Evolutionary conservation across 306 rosid genomes (phyloP).

Genomic region (Phaseolus lunatus): DNA sequence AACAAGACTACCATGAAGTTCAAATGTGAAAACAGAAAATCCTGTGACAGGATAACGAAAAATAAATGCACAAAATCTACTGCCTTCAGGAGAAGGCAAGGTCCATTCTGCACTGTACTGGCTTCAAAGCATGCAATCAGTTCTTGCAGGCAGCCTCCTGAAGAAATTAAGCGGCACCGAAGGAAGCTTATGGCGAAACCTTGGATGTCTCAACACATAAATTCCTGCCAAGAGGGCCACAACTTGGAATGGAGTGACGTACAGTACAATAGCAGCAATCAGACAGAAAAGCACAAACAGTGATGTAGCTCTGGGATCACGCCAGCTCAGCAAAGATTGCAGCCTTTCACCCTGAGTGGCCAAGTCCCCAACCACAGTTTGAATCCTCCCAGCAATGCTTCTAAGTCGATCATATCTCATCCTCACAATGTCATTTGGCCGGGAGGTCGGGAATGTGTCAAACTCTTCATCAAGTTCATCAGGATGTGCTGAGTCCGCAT

Average conservation of each 20-base stretch:
- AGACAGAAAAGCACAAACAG: slow-evolving; percentile 91
- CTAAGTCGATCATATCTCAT: slow-evolving; percentile 93
- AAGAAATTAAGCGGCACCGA: slow-evolving; percentile 94
- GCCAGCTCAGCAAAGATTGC: slow-evolving; percentile 96
- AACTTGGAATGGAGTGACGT: slow-evolving; percentile 92
- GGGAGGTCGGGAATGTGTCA: slow-evolving; percentile 86
- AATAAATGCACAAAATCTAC: slow-evolving; percentile 50
- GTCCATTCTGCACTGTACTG: slow-evolving; percentile 43
- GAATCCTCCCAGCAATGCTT: slow-evolving; percentile 94
- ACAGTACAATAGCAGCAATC: slow-evolving; percentile 78
- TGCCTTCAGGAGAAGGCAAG: slow-evolving; percentile 39
- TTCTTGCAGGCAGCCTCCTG: slow-evolving; percentile 95
- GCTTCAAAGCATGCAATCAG: slow-evolving; percentile 91
- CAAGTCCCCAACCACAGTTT: slow-evolving; percentile 95
- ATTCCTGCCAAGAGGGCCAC: slow-evolving; percentile 86
- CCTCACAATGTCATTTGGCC: slow-evolving; percentile 78
- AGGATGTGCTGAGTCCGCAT: slow-evolving; percentile 85
- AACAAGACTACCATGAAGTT: slow-evolving; percentile 49
- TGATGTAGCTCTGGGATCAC: slow-evolving; percentile 93
- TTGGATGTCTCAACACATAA: slow-evolving; percentile 89
- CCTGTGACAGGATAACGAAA: slow-evolving; percentile 48
- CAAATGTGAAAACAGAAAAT: slow-evolving; percentile 42
- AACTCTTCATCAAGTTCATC: slow-evolving; percentile 95
- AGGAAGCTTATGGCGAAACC: slow-evolving; percentile 98
- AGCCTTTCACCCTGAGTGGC: slow-evolving; percentile 99